Evolutionary conservation across 495 filamentous ascomycete genomes (phyloP).

Genomic region (Aspergillus leporis): DNA sequence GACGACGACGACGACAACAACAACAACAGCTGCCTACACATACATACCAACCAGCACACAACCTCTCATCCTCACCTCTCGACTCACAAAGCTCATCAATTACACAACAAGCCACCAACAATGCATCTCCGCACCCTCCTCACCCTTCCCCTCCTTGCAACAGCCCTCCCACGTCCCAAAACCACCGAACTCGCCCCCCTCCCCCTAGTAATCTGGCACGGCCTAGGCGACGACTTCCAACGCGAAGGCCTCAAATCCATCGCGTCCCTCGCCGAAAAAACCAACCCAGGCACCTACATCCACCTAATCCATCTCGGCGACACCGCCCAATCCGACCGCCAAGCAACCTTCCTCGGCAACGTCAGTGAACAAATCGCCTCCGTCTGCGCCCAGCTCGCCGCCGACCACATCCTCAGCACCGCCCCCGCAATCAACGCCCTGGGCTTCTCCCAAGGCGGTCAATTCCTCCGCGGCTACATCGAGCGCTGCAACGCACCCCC

Average conservation of each 20-base stretch:
- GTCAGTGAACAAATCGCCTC: slow-evolving; percentile 73
- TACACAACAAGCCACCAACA: not conserved
- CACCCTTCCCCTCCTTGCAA: slow-evolving; percentile 15
- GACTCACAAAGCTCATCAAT: not conserved
- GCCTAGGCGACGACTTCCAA: slow-evolving; percentile 68
- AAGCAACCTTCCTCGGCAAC: slow-evolving; percentile 88
- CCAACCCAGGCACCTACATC: slow-evolving; percentile 80
- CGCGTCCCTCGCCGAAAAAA: slow-evolving; percentile 63
- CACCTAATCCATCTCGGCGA: slow-evolving; percentile 78
- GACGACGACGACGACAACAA: too few species aligned
- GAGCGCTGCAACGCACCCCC: slow-evolving; percentile 86
- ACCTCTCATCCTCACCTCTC: not conserved
- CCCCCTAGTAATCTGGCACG: slow-evolving; percentile 94
- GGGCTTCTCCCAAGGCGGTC: slow-evolving; percentile 94
- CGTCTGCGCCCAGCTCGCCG: slow-evolving; percentile 78
- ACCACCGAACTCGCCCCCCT: slow-evolving; percentile 50
- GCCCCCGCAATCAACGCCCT: slow-evolving; percentile 85
- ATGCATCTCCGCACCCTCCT: slow-evolving; percentile 17
- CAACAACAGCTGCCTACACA: not conserved
- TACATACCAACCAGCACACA: not conserved
- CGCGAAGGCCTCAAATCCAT: slow-evolving; percentile 70
- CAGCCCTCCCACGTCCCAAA: slow-evolving; percentile 19
- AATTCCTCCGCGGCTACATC: slow-evolving; percentile 91
- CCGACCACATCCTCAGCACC: slow-evolving; percentile 75
- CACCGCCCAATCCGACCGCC: slow-evolving; percentile 64